These are phyloP conservation scores for Naumovozyma dairenensis DNA, from an alignment of 805 yeast genomes.

Conservation along the genomic window DNA sequence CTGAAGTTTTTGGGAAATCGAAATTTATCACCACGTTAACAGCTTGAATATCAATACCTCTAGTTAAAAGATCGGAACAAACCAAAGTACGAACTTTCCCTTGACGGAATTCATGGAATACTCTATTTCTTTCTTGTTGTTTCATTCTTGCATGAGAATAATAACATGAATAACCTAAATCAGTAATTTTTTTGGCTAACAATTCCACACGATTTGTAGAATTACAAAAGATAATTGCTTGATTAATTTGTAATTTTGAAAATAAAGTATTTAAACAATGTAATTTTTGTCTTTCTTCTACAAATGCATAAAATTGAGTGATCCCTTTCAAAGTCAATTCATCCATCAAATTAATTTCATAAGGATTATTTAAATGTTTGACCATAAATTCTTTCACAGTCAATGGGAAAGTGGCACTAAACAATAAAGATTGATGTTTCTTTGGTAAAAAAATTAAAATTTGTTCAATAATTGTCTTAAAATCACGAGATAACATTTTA, in stretches of 20 bases:
- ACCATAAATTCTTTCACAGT: slow-evolving; percentile 91
- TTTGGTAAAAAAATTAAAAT: slow-evolving; percentile 72
- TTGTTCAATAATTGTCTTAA: slow-evolving; percentile 78
- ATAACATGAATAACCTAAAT: slow-evolving; percentile 91
- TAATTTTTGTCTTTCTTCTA: slow-evolving; percentile 90
- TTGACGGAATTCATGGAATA: slow-evolving; percentile 96
- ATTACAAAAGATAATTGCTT: slow-evolving; percentile 93
- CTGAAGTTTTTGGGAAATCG: slow-evolving; percentile 97
- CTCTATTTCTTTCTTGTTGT: slow-evolving; percentile 93
- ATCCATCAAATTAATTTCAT: slow-evolving; percentile 95
- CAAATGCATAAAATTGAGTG: slow-evolving; percentile 96
- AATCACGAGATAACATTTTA: slow-evolving; percentile 87
- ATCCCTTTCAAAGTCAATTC: slow-evolving; percentile 93
- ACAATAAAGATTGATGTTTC: slow-evolving; percentile 74
- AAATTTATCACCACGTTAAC: slow-evolving; percentile 96
- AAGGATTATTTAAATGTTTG: slow-evolving; percentile 79
- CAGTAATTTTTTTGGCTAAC: slow-evolving; percentile 91
- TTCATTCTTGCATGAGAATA: slow-evolving; percentile 97
- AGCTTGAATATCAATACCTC: slow-evolving; percentile 99
- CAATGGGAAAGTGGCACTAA: slow-evolving; percentile 93
- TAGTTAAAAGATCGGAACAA: slow-evolving; percentile 89
- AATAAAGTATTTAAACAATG: slow-evolving; percentile 93
- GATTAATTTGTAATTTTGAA: slow-evolving; percentile 89
- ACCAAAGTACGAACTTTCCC: slow-evolving; percentile 96
- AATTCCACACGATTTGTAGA: slow-evolving; percentile 94